Evolutionary conservation across 257 asterid species (phyloP).

Genomic region (Primulina huaijiensis): DNA sequence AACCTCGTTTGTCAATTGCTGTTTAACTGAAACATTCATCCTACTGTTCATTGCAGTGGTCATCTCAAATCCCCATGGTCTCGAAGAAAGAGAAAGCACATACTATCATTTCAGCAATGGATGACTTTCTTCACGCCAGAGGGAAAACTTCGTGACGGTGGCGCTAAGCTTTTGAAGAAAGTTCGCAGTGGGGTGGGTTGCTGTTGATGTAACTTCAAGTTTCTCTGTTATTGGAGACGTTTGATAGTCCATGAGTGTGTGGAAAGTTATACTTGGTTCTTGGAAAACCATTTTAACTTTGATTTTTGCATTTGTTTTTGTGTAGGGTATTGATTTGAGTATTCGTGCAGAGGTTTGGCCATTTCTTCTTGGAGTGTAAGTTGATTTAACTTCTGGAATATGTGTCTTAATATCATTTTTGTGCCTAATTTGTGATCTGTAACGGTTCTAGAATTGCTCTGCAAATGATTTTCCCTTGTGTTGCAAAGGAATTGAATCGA

Average conservation of each 20-base stretch:
- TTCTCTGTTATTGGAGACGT: neutral
- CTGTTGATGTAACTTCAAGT: constrained; percentile 13
- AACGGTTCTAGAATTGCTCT: neutral
- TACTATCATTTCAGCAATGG: constrained; percentile 80
- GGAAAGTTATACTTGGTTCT: constrained; percentile 14
- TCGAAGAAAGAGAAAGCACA: constrained; percentile 75
- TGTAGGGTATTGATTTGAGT: constrained; percentile 88
- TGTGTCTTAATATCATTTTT: neutral
- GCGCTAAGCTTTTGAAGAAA: constrained; percentile 81
- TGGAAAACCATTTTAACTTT: neutral
- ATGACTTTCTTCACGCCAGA: constrained; percentile 67
- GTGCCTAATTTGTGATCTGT: constrained; percentile 14
- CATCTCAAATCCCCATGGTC: constrained; percentile 95
- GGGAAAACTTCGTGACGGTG: constrained; percentile 78
- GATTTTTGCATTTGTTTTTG: constrained; percentile 18
- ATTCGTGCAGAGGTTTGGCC: constrained; percentile 95
- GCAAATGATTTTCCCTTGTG: neutral
- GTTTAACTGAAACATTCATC: constrained; percentile 21
- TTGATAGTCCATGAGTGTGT: constrained; percentile 1
- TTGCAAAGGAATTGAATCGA: neutral
- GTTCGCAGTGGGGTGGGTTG: constrained; percentile 94
- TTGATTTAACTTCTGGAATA: constrained; percentile 25
- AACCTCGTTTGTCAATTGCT: constrained; percentile 1
- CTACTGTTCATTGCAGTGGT: constrained; percentile 46
- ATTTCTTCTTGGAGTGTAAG: constrained; percentile 97